Conservation (phyloP, 768 basidiomycete species). For the Tylopilus felleus region DNA sequence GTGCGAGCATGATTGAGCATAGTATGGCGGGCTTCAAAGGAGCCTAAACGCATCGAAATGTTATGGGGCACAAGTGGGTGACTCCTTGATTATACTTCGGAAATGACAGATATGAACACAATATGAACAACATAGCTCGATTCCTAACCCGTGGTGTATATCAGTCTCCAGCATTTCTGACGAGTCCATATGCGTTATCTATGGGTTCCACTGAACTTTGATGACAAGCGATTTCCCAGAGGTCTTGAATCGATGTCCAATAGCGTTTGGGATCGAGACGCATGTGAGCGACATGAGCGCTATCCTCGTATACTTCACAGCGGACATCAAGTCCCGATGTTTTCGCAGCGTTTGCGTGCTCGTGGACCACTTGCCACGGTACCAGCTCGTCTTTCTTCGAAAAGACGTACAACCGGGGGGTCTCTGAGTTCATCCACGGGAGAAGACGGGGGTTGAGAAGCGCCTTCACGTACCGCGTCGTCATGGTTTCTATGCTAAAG, state of each 20-base stretch:
- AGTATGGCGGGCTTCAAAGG: not conserved
- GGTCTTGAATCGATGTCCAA: conserved; percentile 20
- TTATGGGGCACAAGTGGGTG: not conserved
- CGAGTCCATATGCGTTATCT: not conserved
- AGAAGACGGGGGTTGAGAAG: conserved; percentile 26
- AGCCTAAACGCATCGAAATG: not conserved
- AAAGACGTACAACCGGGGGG: conserved; percentile 37
- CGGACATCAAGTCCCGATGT: conserved; percentile 22
- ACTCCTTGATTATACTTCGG: not conserved
- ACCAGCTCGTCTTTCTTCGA: conserved; percentile 32
- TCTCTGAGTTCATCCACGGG: conserved; percentile 30
- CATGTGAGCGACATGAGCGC: conserved; percentile 35
- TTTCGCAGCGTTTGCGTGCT: conserved; percentile 24
- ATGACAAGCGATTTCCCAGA: conserved; percentile 21
- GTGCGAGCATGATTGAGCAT: not conserved
- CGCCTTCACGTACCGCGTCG: conserved; percentile 2
- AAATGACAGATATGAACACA: no score
- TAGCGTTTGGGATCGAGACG: conserved; percentile 27
- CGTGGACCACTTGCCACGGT: conserved; percentile 25
- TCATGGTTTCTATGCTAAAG: conserved; percentile 16
- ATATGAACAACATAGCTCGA: not conserved
- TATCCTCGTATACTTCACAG: conserved; percentile 35
- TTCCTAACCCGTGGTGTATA: not conserved
- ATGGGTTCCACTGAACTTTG: not conserved
- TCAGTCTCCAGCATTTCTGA: not conserved